Conservation (phyloP, 2,329 filamentous ascomycete species). For the Cordyceps tenuipes region DNA sequence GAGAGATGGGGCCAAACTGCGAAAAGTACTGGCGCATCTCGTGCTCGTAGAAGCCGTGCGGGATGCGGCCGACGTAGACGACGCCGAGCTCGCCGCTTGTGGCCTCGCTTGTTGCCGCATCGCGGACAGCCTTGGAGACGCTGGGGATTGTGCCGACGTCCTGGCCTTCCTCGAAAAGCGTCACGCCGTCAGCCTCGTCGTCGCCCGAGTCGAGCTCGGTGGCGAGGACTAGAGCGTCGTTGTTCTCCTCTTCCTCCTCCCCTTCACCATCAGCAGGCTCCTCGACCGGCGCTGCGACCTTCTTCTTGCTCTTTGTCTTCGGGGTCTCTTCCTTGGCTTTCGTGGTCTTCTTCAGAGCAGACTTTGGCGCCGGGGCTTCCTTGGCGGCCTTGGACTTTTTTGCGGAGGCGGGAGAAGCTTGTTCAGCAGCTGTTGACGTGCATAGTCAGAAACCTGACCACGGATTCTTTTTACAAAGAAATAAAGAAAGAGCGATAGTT, state of each 20-base stretch:
- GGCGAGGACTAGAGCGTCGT: conserved; percentile 35
- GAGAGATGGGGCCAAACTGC: conserved; percentile 79
- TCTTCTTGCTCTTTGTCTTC: conserved; percentile 17
- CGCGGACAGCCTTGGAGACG: conserved; percentile 35
- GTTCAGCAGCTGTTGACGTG: conserved; percentile 29
- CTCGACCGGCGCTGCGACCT: conserved; percentile 18
- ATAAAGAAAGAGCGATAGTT: conserved; percentile 22
- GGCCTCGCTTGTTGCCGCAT: conserved; percentile 26
- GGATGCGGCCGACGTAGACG: conserved; percentile 83
- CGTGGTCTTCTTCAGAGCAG: conserved; percentile 25
- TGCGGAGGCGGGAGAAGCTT: conserved; percentile 33
- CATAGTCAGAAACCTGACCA: conserved; percentile 17
- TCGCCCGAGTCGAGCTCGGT: conserved; percentile 35
- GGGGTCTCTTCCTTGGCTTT: conserved; percentile 20
- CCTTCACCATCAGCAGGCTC: conserved; percentile 17
- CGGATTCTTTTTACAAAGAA: not conserved
- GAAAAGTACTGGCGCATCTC: conserved; percentile 91
- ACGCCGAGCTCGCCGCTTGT: conserved; percentile 58
- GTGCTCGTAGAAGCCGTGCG: conserved; percentile 91
- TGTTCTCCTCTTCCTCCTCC: conserved; percentile 28
- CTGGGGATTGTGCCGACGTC: conserved; percentile 44
- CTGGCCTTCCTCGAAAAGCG: conserved; percentile 38
- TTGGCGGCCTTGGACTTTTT: conserved; percentile 32
- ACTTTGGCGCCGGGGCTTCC: conserved; percentile 17
- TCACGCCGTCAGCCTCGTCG: conserved; percentile 26